A percentile compares a stretch with the other conserved stretches of the same genome.
These are phyloP conservation scores for Skeletonema tropicum DNA, from an alignment of 108 stramenopile species.

Conservation along the genomic window DNA sequence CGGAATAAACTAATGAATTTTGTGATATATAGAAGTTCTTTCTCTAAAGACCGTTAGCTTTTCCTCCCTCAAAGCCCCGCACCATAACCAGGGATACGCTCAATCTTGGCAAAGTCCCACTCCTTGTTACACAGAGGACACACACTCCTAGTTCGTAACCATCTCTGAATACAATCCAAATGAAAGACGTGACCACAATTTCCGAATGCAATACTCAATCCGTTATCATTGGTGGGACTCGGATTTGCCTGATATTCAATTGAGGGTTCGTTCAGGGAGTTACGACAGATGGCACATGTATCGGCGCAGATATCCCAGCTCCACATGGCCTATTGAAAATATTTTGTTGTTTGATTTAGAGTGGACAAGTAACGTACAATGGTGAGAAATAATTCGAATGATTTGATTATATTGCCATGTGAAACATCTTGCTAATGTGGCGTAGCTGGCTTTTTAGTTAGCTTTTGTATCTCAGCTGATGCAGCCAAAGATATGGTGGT, in stretches of 20 bases:
- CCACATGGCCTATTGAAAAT: conserved; percentile 91
- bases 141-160: conserved; percentile 96
- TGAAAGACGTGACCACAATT: conserved; percentile 99
- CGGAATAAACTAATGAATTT: neutral
- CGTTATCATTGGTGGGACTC: conserved; percentile 96
- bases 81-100: conserved; percentile 94
- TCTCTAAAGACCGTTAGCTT: neutral
- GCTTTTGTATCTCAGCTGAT: too few relatives aligned
- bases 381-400: neutral
- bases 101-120: conserved; percentile 99
- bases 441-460: neutral
- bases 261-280: conserved; percentile 97
- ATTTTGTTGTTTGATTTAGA: neutral
- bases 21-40: neutral
- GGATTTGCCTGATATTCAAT: conserved; percentile 99
- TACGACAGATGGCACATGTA: conserved; percentile 99
- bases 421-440: neutral
- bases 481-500: neutral
- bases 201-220: conserved; percentile 97
- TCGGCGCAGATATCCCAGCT: conserved; percentile 99
- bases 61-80: conserved; percentile 25
- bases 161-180: conserved; percentile 99
- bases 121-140: conserved; percentile 99
- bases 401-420: neutral
- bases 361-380: neutral